Conservation (phyloP, 129 eudicot genomes). For the Lactuca saligna region DNA sequence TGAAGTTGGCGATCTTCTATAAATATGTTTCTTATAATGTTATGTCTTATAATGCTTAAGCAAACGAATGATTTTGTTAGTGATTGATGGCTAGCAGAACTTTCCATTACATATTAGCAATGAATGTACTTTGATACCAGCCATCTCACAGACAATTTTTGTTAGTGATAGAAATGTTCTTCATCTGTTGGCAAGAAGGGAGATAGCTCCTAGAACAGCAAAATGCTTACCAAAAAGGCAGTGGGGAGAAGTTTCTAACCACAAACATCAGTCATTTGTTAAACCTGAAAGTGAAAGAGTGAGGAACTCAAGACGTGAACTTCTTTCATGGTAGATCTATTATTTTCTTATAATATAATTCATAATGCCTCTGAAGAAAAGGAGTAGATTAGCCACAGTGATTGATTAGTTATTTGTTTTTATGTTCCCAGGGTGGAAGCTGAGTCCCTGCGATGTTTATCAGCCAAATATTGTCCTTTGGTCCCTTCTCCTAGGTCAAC, state of each 20-base stretch:
- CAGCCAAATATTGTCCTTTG: constrained; percentile 85
- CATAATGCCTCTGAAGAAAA: constrained; percentile 6
- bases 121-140: constrained; percentile 22
- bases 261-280: constrained; percentile 29
- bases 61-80: not conserved
- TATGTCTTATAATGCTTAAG: not conserved
- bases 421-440: constrained; percentile 74
- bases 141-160: constrained; percentile 17
- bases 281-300: constrained; percentile 50
- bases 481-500: constrained; percentile 97
- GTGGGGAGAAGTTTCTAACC: constrained; percentile 52
- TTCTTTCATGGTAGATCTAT: constrained; percentile 54
- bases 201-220: constrained; percentile 63
- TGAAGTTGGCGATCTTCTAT: not conserved
- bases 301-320: constrained; percentile 57
- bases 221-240: constrained; percentile 48
- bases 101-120: not conserved
- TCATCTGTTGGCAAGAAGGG: constrained; percentile 66
- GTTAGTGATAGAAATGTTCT: constrained; percentile 55
- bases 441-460: constrained; percentile 64
- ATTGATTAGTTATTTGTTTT: constrained; percentile 5
- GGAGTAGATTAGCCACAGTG: not conserved
- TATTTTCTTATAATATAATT: not conserved
- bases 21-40: not conserved
- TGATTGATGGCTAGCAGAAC: constrained; percentile 11